Evolutionary conservation across 352 stramenopile genomes (phyloP), one percentile per base, ranked within the genome.

Genomic region (Pythium dissotocum): DNA sequence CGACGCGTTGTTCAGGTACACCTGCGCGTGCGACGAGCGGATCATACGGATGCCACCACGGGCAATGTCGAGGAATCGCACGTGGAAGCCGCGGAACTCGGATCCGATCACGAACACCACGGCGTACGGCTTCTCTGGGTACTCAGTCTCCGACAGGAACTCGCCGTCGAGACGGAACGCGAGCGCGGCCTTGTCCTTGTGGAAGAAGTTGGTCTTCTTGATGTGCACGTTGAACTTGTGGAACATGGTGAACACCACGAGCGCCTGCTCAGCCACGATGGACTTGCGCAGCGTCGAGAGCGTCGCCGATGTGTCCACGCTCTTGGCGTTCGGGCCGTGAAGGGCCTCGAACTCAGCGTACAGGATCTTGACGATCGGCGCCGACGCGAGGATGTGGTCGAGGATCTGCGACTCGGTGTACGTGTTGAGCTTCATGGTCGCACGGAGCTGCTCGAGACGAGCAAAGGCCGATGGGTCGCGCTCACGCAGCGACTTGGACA

Each of bases 11-110:
- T 87, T 85, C 51, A 97, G 87, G 49, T 98, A 98, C 55, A 99
- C 97, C 49, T 93, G 81, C 2, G 70, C 78, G 56, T 91, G 82
- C 48, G 82, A 91, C 26, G 85, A 91, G 21, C 82, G 83, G 61
- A 93, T 90, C 40, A 99, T 91, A 56, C 97, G 90, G 65, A 99
- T 89, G 26, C 97, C 97, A 64, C 97, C 97, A 38, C 97, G 87
- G 67, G 97, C 88, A 78, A 99, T 99, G 70, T 99, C 95, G 33
- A 97, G 82, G 82, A 99, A 99, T 55, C 97, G 94, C 42, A 98
- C 94, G 82, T 99, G 97, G 84, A 98, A 99, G 16, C 93, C 97
- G 69, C 97, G 95, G 88, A 99, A 99, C 57, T 97, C 89, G 18
- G 94, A 91, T 10, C 97, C 97, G 70, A 98, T 95, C 7, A 96